Base-by-base conservation (phyloP, 1,139 yeast genomes). In the Protomyces macrosporus region DNA sequence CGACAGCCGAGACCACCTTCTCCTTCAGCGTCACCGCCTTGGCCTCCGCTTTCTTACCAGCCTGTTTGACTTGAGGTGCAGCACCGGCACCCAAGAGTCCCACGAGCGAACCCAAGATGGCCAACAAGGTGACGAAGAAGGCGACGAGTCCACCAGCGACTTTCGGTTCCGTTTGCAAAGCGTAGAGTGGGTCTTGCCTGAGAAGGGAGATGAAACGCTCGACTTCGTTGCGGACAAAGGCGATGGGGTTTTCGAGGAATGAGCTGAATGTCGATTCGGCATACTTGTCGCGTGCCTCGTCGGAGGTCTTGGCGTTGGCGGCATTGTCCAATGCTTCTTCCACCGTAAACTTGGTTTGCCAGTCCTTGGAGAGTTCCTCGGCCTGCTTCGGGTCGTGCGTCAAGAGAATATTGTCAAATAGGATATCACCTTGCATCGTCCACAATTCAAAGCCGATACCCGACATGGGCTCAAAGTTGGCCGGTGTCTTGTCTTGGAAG, bases 391-490 rank as follows among this genome's bases (percentile, higher is more conserved):
- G 76, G 3, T 89, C 84, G 72, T 88, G 93, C 12, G 97, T 97
- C 67, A 91, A 73, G 73, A 90, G 90, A 65, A 90, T 84, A 75
- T 90, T 89, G 74, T 89, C 90, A 72, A 91, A 89, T 72, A 88
- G 70, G 59, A 89, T 82, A 61, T 86, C 82, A 54, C 80, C 79
- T 69, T 88, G 87, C 86, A 90, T 86, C 64, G 95, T 84, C 96
- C 97, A 90, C 69, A 90, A 78, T 74, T 91, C 98, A 72, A 91
- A 88, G 3, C 96, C 96, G 63, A 91, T 71, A 6, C 88, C 96
- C 35, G 90, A 93, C 70, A 90, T 83, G 51, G 84, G 81, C 70
- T 82, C 86, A 68, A 89, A 75, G 69, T 84, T 78, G 3, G 86
- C 78, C 7, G 95, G 93, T 6, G 72, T 75, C 1, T 67, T 66